Base-by-base conservation (phyloP, 495 filamentous ascomycete species). In the Penicillium desertorum region DNA sequence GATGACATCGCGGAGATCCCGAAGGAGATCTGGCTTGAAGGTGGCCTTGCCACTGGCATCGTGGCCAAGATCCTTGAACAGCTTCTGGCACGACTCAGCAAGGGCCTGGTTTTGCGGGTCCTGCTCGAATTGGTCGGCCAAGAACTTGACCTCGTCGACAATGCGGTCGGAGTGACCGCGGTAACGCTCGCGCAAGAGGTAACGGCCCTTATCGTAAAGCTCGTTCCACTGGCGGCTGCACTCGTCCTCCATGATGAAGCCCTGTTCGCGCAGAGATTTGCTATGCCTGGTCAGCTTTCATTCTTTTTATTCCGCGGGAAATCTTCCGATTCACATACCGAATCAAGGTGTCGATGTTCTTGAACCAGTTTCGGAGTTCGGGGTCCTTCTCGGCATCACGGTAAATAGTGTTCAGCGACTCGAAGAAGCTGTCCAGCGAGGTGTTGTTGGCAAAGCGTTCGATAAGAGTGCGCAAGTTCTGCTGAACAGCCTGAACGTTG, bases 371-470 rank as follows among this genome's bases (percentile, higher is more conserved):
- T 62, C 86, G 89, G 30, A 98, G 83, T 63, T 96, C 90, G 0
- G 90, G 88, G 60, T 98, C 94, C 19, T 79, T 80, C 62, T 98
- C 92, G 7, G 94, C 90, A 76, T 97, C 92, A n/a, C 79, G 73
- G 74, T 98, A 98, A 60, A 98, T 86, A 53, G 79, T 81, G 65
- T 95, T 88, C 69, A 98, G 86, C 2, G 93, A 85, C 44, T 88
- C 88, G 70, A 95, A 88, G 36, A 98, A 72, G 69, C 95, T 90
- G 59, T 95, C 88, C 39, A 83, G 79, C 2, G 91, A 96, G 8
- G 94, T 98, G 69, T 85, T 86, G 73, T 98, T 98, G 67, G 94
- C 94, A 62, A 97, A 98, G 45, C 94, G 87, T 78, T 98, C 95
- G 58, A 98, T 85, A 19, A 98, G 80, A 14, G 83, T 88, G 79